Conservation (phyloP, 495 filamentous ascomycete genomes). For the Durotheca rogersii region DNA sequence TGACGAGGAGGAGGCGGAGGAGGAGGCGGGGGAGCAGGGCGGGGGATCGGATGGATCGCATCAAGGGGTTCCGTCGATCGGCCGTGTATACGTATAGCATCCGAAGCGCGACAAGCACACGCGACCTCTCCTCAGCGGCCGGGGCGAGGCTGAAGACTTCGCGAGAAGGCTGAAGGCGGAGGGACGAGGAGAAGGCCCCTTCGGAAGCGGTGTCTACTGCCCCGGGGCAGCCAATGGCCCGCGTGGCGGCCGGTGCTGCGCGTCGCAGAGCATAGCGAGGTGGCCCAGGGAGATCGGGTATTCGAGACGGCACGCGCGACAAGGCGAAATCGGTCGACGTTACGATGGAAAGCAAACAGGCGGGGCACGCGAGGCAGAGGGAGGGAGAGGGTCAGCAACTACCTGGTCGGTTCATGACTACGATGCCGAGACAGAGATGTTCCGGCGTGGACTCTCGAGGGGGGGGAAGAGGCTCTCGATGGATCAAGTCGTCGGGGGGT, state of each 20-base stretch:
- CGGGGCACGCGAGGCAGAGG: constrained; percentile 37
- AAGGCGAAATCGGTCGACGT: constrained; percentile 22
- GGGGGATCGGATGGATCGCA: neutral
- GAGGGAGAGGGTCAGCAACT: constrained; percentile 40
- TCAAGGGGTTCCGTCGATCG: constrained; percentile 1
- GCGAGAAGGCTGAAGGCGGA: constrained; percentile 21
- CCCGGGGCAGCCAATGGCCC: constrained; percentile 3
- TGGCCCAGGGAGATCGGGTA: constrained; percentile 5
- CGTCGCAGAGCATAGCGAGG: constrained; percentile 1
- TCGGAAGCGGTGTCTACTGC: neutral
- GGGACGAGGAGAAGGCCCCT: neutral
- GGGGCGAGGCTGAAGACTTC: constrained; percentile 16
- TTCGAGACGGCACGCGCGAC: constrained; percentile 5
- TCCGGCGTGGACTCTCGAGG: constrained; percentile 4
- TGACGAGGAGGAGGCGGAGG: no score
- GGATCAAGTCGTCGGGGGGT: constrained; percentile 9
- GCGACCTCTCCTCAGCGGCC: constrained; percentile 7
- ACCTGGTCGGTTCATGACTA: constrained; percentile 62
- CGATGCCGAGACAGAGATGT: constrained; percentile 16
- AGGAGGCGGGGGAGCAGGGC: no score
- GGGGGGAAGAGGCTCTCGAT: constrained; percentile 11
- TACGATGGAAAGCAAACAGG: constrained; percentile 32
- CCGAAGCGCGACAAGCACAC: constrained; percentile 2
- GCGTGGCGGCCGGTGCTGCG: neutral
- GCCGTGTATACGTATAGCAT: constrained; percentile 2